Base-by-base conservation (phyloP, 106 monocot species). In the Allium fistulosum region DNA sequence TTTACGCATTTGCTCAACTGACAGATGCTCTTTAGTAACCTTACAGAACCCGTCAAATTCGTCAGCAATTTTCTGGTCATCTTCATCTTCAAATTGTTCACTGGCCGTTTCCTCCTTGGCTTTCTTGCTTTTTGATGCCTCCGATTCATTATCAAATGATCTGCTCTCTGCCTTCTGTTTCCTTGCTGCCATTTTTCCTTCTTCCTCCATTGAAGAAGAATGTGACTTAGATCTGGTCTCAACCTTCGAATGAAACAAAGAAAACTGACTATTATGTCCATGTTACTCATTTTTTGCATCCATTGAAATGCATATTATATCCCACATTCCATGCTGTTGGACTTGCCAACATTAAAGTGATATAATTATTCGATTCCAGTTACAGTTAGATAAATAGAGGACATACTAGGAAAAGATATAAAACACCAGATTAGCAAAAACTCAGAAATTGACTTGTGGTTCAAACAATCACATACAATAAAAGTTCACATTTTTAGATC, bases 1-100 rank as follows among this genome's bases (percentile, higher is more conserved):
- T 71, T 52, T 63, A 7, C 84, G 82, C 75, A 91, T 84, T 60
- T 84, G 84, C 9, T 77, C 75, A 1, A 87, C 49, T 10, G 81
- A 66, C 63, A 92, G 82, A 50, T 83, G 82, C 51, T 76, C 80
- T 49, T 57, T 77, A 4, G 74, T 58, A 57, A 75, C 70, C 71
- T 79, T 88, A 67, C 92, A 92, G 76, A 92, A 88, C 63, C 88
- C 92, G 7, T 72, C 70, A 62, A 87, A 92, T 45, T 92, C 88
- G 0, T 45, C 66, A 2, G 73, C 53, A 7, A 73, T 49, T 9
- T 56, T 67, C 1, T 58, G 53, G 3, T 16, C 67, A 37, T 63
- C 48, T 11, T 52, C 46, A 17, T 66, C 48, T 4, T 68, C 80
- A 66, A 72, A 62, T 17, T 74, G 78, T 12, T 61, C 57, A 15